A percentile compares a stretch with the other conserved stretches of the same genome.
Evolutionary conservation across 441 rosid genomes (phyloP).

Genomic region (Melastoma candidum): DNA sequence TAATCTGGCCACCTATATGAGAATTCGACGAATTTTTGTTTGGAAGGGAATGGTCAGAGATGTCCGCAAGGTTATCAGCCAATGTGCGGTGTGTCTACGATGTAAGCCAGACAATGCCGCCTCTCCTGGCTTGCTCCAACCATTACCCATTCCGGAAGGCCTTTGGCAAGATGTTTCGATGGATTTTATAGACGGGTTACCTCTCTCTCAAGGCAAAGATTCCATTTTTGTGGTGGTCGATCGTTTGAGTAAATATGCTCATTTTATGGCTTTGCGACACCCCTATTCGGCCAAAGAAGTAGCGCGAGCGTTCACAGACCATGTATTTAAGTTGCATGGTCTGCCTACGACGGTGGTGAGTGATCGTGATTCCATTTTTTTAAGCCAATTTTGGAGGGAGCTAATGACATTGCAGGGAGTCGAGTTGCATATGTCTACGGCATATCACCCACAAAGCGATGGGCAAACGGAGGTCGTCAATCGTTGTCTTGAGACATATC

Average conservation of each 20-base stretch:
- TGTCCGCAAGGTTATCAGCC: background rate
- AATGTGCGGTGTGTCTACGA: background rate
- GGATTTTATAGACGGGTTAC: background rate
- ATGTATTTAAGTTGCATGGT: background rate
- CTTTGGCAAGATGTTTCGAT: background rate
- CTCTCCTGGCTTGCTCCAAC: background rate
- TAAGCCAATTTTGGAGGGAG: background rate
- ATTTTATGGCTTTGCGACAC: background rate
- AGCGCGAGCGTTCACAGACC: background rate
- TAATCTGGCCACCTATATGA: no score
- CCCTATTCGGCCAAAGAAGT: background rate
- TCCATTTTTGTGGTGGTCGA: background rate
- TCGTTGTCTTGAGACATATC: no score
- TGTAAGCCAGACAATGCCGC: background rate
- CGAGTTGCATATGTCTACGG: background rate
- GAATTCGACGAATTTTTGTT: no score
- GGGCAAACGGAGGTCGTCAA: background rate
- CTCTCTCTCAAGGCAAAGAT: background rate
- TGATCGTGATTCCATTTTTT: background rate
- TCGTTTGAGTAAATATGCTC: background rate
- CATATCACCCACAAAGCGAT: conserved; percentile 1
- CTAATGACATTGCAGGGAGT: no score
- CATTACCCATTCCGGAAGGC: background rate
- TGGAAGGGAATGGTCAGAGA: background rate
- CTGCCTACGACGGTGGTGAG: background rate